Base-by-base conservation (phyloP, 2,329 filamentous ascomycete genomes). In the Thyridium curvatum region DNA sequence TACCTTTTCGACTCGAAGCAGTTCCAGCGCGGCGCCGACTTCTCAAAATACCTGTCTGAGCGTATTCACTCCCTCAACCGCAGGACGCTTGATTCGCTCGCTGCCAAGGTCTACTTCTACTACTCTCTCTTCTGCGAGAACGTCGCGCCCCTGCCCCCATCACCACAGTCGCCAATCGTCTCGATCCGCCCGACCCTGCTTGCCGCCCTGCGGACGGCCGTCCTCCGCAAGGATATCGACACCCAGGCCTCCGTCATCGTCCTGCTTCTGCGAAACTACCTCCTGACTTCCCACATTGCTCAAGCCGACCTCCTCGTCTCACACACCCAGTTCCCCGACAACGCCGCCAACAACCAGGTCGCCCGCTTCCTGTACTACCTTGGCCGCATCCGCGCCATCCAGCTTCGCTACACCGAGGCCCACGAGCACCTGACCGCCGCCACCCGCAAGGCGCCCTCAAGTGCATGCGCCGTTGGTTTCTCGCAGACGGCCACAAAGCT, bases 201-300 rank as follows among this genome's bases (percentile, higher is more conserved):
- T 40, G 82, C 86, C 39, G 91, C 90, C 14, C 80, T 98, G 43
- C 81, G 93, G 55, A 97, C 91, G 34, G 87, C 93, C n/a, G 93
- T 97, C 18, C 74, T 98, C 47, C 84, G 93, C 52, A 97, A 97
- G 69, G 93, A 98, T 62, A 81, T 89, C 48, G 93, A 98, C 55
- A 96, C 87, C n/a, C 91, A 97, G 67, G 88, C 93, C 18, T 88
- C 91, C 1, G 88, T 97, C 51, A 97, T 94, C 50, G 94, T 94
- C 12, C 74, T 98, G 41, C 75, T 98, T 38, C 82, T 98, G 51
- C 87, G 93, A 53, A 98, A 93, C 67, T 98, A 98, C 62, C 81
- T 98, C 48, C 82, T 86, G 35, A 97, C 91, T 33, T 95, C 93
- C 49, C 91, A 97, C 65, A 96, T 98, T 64, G 84, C 86, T 40